Conservation (phyloP, 495 filamentous ascomycete genomes). For the Tuber borchii region DNA sequence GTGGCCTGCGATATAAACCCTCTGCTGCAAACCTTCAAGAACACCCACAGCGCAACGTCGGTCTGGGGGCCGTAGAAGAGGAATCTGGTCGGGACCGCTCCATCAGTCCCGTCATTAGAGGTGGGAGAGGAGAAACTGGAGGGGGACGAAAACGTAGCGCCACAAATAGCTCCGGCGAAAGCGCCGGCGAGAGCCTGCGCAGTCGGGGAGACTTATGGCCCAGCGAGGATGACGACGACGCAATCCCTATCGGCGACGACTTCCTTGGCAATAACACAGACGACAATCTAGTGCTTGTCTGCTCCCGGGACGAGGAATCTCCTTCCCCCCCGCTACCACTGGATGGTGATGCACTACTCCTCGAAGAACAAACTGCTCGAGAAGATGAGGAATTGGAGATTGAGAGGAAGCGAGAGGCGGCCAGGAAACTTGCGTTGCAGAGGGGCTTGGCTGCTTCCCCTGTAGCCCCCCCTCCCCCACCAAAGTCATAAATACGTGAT, state of each 20-base stretch:
- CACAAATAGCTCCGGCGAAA: constrained; percentile 73
- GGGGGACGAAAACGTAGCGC: constrained; percentile 62
- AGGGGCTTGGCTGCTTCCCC: constrained; percentile 52
- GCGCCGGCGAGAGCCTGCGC: constrained; percentile 66
- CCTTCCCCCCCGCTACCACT: constrained; percentile 47
- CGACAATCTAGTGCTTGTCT: constrained; percentile 67
- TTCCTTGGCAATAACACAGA: constrained; percentile 59
- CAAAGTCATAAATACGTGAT: background rate
- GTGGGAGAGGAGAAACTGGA: constrained; percentile 38
- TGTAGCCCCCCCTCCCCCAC: background rate
- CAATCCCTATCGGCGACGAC: constrained; percentile 86
- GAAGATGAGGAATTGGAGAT: constrained; percentile 65
- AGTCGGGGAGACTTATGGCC: constrained; percentile 92
- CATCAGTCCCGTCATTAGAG: constrained; percentile 15
- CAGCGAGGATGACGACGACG: constrained; percentile 88
- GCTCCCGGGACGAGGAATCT: constrained; percentile 55
- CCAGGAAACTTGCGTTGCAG: constrained; percentile 62
- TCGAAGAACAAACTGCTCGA: constrained; percentile 65
- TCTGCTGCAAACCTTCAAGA: constrained; percentile 87
- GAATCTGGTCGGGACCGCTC: constrained; percentile 39
- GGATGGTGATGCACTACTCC: constrained; percentile 65
- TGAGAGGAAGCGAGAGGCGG: constrained; percentile 62
- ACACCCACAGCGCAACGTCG: constrained; percentile 70
- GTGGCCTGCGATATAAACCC: constrained; percentile 77
- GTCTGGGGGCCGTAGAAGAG: constrained; percentile 61